Conservation (phyloP, 2,329 filamentous ascomycete genomes). For the Exophiala sp. region DNA sequence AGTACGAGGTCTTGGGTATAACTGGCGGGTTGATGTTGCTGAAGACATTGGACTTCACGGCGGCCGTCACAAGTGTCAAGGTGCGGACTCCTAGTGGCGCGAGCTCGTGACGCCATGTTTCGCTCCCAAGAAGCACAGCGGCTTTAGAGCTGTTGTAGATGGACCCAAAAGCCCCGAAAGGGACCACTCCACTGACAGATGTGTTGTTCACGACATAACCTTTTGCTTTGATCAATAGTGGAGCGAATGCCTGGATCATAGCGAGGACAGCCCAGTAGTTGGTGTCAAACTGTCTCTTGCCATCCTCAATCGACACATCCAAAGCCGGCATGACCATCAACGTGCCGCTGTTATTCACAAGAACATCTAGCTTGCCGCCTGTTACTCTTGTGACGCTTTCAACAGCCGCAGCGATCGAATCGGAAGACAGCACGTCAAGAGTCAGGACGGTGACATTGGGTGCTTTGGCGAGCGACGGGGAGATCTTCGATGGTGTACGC, state of each 20-base stretch:
- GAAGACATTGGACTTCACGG: conserved; percentile 19
- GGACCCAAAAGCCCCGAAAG: conserved; percentile 11
- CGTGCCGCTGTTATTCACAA: conserved; percentile 49
- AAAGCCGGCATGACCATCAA: conserved; percentile 28
- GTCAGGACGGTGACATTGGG: conserved; percentile 29
- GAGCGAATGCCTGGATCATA: conserved; percentile 35
- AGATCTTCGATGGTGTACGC: conserved; percentile 37
- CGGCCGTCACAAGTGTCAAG: conserved; percentile 15
- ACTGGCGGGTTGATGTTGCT: neutral
- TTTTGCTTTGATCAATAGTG: conserved; percentile 30
- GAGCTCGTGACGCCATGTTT: conserved; percentile 21
- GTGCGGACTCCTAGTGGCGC: conserved; percentile 18
- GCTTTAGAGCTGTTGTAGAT: conserved; percentile 23
- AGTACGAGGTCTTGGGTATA: conserved; percentile 18
- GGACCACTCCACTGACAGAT: conserved; percentile 25
- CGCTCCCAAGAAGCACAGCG: conserved; percentile 12
- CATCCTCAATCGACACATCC: conserved; percentile 32
- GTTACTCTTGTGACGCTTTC: conserved; percentile 31
- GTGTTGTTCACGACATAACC: conserved; percentile 31
- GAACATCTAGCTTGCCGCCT: conserved; percentile 37
- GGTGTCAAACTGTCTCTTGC: conserved; percentile 39
- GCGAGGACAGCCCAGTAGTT: conserved; percentile 42
- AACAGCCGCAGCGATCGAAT: conserved; percentile 15
- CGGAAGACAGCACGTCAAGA: conserved; percentile 32
- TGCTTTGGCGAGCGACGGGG: conserved; percentile 27